phyloP scores from a whole-genome alignment of 257 asterid genomes.

The Ophiorrhiza pumila region DNA sequence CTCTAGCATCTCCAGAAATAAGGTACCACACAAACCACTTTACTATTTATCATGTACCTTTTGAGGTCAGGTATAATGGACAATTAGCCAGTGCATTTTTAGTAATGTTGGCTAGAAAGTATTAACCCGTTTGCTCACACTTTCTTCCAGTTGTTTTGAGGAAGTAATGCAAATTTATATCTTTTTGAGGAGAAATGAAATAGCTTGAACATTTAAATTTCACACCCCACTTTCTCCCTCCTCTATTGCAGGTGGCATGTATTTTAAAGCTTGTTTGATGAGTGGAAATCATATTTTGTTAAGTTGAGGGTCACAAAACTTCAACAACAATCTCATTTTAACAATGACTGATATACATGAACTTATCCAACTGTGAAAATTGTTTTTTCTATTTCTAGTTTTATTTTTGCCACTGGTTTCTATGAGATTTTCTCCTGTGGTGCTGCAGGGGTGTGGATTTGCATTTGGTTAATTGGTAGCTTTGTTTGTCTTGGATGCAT shows the following conservation, averaged over 20 bases:
- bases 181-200: neutral
- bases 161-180: neutral
- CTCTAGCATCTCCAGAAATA: slow-evolving; percentile 36
- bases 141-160: neutral
- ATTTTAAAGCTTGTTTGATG: neutral
- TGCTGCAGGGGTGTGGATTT: neutral
- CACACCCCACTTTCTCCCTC: neutral
- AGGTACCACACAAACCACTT: slow-evolving; percentile 38
- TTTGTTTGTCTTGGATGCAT: neutral
- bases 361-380: neutral
- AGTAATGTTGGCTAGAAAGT: neutral
- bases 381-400: neutral
- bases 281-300: neutral
- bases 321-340: neutral
- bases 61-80: neutral
- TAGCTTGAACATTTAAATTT: neutral
- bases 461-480: neutral
- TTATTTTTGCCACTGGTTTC: neutral
- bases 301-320: neutral
- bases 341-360: neutral
- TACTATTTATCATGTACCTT: neutral
- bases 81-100: neutral
- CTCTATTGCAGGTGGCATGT: neutral
- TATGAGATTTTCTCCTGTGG: neutral
- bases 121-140: neutral